Conservation (phyloP, 2,329 filamentous ascomycete genomes). For the Pestalotiopsis sp. region DNA sequence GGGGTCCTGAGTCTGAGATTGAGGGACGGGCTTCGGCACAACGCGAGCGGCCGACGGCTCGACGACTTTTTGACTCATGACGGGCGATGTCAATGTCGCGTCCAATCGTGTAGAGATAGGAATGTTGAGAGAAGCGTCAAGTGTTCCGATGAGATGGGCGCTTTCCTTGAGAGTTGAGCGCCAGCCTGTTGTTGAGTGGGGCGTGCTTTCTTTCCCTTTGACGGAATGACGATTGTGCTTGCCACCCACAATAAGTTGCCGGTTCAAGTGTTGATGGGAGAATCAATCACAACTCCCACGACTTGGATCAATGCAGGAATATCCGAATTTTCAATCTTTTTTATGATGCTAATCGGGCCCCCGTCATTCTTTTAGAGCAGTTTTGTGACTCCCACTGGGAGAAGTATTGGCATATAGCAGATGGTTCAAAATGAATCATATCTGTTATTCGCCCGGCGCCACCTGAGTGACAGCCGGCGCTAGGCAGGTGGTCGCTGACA, state of each 20-base stretch:
- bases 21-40: slow-evolving; percentile 67
- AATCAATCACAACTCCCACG: not conserved
- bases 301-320: not conserved
- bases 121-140: slow-evolving; percentile 42
- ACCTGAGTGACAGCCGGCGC: not conserved
- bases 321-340: not conserved
- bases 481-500: not conserved
- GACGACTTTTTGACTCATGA: slow-evolving; percentile 49
- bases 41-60: slow-evolving; percentile 47
- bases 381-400: not conserved
- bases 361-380: not conserved
- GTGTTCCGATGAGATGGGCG: slow-evolving; percentile 21
- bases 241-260: not conserved
- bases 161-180: not conserved
- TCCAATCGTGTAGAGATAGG: slow-evolving; percentile 16
- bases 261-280: too few relatives aligned
- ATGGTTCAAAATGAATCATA: slow-evolving; percentile 15
- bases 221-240: not conserved
- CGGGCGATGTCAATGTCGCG: slow-evolving; percentile 25
- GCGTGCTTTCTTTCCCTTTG: too few relatives aligned
- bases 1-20: slow-evolving; percentile 67
- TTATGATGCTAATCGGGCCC: not conserved
- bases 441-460: not conserved
- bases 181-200: not conserved
- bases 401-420: not conserved